Percentiles rank a stretch among this genome's conserved stretches.
These are phyloP conservation scores for Fusarium sp. DNA, from an alignment of 2,329 filamentous ascomycete genomes.

Conservation along the genomic window DNA sequence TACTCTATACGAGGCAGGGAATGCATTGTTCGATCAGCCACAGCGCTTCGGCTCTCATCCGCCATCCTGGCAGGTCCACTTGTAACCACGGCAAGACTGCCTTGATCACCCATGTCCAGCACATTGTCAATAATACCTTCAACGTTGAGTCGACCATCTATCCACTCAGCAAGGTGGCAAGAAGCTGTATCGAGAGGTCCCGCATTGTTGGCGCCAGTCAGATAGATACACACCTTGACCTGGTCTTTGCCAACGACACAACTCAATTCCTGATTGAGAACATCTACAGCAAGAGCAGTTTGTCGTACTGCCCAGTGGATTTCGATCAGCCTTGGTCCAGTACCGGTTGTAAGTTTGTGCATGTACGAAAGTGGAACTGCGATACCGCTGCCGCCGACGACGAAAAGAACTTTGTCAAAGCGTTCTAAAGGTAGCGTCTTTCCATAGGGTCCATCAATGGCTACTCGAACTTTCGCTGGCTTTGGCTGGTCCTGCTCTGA, in stretches of 20 bases:
- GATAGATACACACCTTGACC: neutral
- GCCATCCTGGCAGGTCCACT: conserved; percentile 21
- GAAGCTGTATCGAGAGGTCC: fast-evolving
- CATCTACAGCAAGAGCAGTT: neutral
- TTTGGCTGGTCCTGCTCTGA: neutral
- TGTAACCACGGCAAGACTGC: conserved; percentile 9
- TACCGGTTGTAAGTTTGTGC: neutral
- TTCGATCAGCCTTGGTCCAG: neutral
- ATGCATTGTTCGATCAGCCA: neutral
- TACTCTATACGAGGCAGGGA: conserved; percentile 1
- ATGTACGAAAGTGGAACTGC: conserved; percentile 12
- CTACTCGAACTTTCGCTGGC: neutral
- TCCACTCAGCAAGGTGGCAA: neutral
- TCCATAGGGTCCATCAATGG: conserved; percentile 10
- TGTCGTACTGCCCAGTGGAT: conserved; percentile 22
- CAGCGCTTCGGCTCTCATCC: conserved; percentile 8
- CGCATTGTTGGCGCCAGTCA: neutral
- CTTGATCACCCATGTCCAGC: neutral
- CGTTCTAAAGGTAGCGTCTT: neutral
- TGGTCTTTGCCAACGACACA: neutral
- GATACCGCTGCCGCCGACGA: conserved; percentile 18
- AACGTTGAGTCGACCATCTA: neutral
- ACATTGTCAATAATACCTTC: neutral
- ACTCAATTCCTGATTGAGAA: neutral
- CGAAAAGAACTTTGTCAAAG: neutral